A percentile compares a stretch with the other conserved stretches of the same genome.
Evolutionary conservation across 441 rosid species (phyloP).

Genomic region (Capsella rubella): DNA sequence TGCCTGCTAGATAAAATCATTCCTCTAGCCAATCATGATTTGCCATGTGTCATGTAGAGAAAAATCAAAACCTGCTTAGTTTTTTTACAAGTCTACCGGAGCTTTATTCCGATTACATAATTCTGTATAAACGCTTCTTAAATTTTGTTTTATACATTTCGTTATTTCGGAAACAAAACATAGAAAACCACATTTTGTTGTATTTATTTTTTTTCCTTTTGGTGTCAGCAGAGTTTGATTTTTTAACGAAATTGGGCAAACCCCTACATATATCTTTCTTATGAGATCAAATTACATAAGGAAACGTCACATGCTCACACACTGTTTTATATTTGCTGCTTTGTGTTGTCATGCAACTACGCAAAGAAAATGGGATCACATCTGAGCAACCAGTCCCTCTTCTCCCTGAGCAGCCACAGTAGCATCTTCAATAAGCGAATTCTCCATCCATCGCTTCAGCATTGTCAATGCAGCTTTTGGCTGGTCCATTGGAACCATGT

Average conservation of each 20-base stretch:
- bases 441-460: constrained; percentile 86
- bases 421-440: constrained; percentile 48
- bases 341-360: constrained; percentile 9
- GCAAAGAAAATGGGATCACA: constrained; percentile 20
- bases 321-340: constrained; percentile 23
- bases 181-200: background rate
- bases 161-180: background rate
- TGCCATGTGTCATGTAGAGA: constrained; percentile 28
- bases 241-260: constrained; percentile 15
- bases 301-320: constrained; percentile 6
- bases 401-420: constrained; percentile 16
- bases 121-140: background rate
- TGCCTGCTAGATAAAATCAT: constrained; percentile 24
- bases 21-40: background rate
- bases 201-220: background rate
- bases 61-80: background rate
- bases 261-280: constrained; percentile 17
- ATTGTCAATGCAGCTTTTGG: constrained; percentile 88
- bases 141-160: background rate
- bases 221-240: constrained; percentile 6
- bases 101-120: background rate
- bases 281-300: constrained; percentile 19
- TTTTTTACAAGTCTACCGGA: background rate
- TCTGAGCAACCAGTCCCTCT: constrained; percentile 43
- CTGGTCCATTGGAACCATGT: constrained; percentile 99